phyloP scores from a whole-genome alignment of 345 rosid genomes.

The Clausena lansium region DNA sequence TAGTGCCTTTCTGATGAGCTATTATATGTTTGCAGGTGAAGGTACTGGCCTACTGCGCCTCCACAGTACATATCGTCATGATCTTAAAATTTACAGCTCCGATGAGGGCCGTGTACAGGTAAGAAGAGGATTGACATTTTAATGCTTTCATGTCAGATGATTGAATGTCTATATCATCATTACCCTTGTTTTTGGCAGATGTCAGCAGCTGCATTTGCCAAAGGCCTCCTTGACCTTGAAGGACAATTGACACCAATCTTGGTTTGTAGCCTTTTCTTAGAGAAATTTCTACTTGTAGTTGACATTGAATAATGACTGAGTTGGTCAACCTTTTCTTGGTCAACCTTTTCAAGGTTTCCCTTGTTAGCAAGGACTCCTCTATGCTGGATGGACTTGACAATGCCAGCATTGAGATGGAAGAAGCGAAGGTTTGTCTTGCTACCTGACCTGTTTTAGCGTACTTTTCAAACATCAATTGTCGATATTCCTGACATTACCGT shows the following conservation, averaged over 20 bases:
- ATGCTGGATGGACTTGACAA: constrained; percentile 99
- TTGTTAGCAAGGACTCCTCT: constrained; percentile 99
- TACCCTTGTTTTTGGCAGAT: constrained; percentile 52
- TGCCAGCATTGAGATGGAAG: constrained; percentile 92
- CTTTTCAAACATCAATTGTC: constrained; percentile 2
- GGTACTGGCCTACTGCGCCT: constrained; percentile 98
- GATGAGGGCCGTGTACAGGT: constrained; percentile 99
- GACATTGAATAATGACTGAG: constrained; percentile 20
- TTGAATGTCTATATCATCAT: constrained; percentile 2
- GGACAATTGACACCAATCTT: constrained; percentile 97
- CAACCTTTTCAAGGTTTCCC: constrained; percentile 92
- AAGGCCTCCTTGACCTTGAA: constrained; percentile 99
- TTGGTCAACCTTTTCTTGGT: constrained; percentile 23
- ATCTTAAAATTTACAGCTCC: constrained; percentile 97
- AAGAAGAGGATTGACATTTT: constrained; percentile 1
- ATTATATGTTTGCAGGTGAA: constrained; percentile 66
- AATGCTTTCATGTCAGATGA: not conserved
- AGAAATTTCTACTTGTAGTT: constrained; percentile 10
- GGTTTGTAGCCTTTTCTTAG: constrained; percentile 48
- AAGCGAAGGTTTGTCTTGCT: constrained; percentile 74
- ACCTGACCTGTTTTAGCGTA: constrained; percentile 7
- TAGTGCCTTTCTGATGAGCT: constrained; percentile 13
- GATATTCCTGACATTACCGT: not conserved
- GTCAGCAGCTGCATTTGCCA: constrained; percentile 99
- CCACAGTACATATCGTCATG: constrained; percentile 98